Percentiles rank a stretch among this genome's conserved stretches.
phyloP scores from a whole-genome alignment of 23 red algal genomes.

The Gracilariopsis chorda region DNA sequence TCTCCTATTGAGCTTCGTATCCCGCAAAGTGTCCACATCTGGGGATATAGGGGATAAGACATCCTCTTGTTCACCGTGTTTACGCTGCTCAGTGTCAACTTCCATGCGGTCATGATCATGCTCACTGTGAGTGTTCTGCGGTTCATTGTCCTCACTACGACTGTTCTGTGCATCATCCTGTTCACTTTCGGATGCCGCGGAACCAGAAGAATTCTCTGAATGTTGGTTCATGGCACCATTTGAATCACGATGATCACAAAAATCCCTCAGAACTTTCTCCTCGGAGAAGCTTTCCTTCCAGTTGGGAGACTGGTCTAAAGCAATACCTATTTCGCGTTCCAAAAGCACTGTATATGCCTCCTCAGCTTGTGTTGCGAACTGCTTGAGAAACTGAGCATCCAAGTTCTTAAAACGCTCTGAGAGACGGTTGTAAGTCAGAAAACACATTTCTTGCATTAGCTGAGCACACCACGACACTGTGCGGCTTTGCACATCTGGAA shows the following conservation, averaged over 20 bases:
- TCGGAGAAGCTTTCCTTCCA: neutral
- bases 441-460: constrained; percentile 8
- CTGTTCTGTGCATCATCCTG: neutral
- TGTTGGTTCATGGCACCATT: neutral
- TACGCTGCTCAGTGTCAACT: neutral
- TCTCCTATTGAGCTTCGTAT: neutral
- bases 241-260: neutral
- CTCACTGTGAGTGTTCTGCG: neutral
- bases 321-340: constrained; percentile 5
- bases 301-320: neutral
- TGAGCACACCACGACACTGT: neutral
- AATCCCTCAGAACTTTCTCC: neutral
- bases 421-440: neutral
- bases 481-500: neutral
- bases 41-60: constrained; percentile 10
- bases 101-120: too few relatives aligned
- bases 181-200: neutral
- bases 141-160: neutral
- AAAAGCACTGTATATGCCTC: neutral
- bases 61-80: neutral
- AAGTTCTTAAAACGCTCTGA: neutral
- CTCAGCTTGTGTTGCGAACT: neutral
- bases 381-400: neutral
- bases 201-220: neutral
- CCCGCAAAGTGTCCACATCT: neutral